A percentile compares a stretch with the other conserved stretches of the same genome.
Conservation (phyloP, 1,139 yeast species). For the Kazachstania sp. region DNA sequence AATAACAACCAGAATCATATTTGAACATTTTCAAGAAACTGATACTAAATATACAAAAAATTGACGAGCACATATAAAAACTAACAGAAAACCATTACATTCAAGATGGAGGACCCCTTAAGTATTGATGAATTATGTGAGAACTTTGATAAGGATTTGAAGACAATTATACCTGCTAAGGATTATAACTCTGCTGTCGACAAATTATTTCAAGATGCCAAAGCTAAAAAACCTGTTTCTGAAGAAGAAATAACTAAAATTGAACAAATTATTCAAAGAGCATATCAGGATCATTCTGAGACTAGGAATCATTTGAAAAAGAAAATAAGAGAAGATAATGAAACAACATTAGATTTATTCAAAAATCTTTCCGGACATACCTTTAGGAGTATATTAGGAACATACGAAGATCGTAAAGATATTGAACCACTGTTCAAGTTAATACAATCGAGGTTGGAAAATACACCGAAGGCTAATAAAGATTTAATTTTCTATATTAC, state of each 20-base stretch:
- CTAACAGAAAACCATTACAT: not conserved
- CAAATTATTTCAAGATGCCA: constrained; percentile 8
- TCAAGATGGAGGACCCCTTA: not conserved
- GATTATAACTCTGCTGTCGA: constrained; percentile 12
- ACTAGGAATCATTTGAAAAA: constrained; percentile 15
- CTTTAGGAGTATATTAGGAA: not conserved
- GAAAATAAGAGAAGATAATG: constrained; percentile 11
- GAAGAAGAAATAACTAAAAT: constrained; percentile 1
- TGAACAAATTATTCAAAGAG: constrained; percentile 20
- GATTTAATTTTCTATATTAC: too few relatives aligned
- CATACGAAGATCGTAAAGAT: not conserved
- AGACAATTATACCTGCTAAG: constrained; percentile 7
- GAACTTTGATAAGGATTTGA: constrained; percentile 11
- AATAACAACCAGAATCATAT: too few relatives aligned
- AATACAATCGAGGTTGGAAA: not conserved
- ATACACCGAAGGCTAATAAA: not conserved
- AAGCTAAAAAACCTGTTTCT: not conserved
- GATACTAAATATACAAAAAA: not conserved
- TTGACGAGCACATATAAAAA: not conserved
- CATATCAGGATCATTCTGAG: constrained; percentile 24
- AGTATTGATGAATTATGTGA: constrained; percentile 11
- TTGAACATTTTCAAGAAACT: too few relatives aligned
- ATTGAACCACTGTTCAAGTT: not conserved
- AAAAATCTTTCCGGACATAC: constrained; percentile 4
- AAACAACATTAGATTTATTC: constrained; percentile 17